Percentiles rank a stretch among this genome's conserved stretches.
Conservation (phyloP, 495 filamentous ascomycete species). For the Jackrogersella minutella region DNA sequence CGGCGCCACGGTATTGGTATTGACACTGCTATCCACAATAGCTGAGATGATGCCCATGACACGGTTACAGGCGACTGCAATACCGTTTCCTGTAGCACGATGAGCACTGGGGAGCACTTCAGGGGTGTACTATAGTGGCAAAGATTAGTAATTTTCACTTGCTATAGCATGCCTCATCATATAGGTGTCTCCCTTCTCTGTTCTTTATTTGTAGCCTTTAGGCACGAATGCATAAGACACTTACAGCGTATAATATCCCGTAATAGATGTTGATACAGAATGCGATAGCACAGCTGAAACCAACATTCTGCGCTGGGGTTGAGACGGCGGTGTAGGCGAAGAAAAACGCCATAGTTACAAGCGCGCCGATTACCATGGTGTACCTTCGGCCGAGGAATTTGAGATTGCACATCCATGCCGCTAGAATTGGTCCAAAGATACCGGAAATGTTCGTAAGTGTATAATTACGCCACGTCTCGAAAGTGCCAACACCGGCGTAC, state of each 20-base stretch:
- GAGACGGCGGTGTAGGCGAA: conserved; percentile 73
- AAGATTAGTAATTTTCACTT: conserved; percentile 1
- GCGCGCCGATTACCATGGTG: conserved; percentile 71
- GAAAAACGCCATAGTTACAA: conserved; percentile 71
- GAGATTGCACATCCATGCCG: conserved; percentile 68
- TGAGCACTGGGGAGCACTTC: conserved; percentile 72
- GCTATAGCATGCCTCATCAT: neutral
- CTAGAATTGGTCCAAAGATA: conserved; percentile 71
- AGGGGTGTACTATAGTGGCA: conserved; percentile 51
- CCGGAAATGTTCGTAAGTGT: conserved; percentile 69
- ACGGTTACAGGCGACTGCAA: conserved; percentile 72
- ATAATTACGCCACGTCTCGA: conserved; percentile 76
- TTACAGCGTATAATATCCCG: conserved; percentile 69
- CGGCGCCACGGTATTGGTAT: conserved; percentile 67
- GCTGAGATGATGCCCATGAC: conserved; percentile 77
- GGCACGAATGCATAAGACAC: neutral
- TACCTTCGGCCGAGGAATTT: conserved; percentile 65
- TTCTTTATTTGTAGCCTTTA: no score
- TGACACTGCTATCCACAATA: conserved; percentile 66
- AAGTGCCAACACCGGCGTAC: conserved; percentile 50
- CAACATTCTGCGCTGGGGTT: conserved; percentile 66
- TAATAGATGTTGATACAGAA: conserved; percentile 78
- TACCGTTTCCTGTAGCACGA: conserved; percentile 73
- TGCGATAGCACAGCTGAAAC: conserved; percentile 70
- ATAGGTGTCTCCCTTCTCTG: neutral